These are phyloP conservation scores for Podaxis sp. DNA, from an alignment of 768 basidiomycete genomes.

Conservation along the genomic window DNA sequence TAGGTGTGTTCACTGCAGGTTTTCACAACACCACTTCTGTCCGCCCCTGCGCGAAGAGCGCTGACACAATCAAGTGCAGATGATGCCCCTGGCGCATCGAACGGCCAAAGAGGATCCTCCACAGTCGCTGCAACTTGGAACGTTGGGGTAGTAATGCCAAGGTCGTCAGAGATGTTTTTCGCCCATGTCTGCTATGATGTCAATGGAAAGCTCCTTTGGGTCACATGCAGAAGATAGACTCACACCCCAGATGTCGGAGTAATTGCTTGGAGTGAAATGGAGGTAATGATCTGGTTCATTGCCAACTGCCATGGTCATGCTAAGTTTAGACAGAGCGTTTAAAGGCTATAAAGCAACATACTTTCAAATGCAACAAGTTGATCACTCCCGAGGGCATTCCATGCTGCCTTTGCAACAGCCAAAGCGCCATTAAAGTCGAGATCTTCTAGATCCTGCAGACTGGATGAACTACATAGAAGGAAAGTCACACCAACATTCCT, in stretches of 20 bases:
- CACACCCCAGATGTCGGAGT: constrained; percentile 45
- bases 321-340: not conserved
- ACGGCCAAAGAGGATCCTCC: constrained; percentile 52
- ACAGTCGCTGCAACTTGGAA: constrained; percentile 52
- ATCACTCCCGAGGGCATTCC: constrained; percentile 31
- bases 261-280: constrained; percentile 39
- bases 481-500: constrained; percentile 10
- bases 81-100: constrained; percentile 39
- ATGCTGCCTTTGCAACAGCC: constrained; percentile 40
- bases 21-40: constrained; percentile 38
- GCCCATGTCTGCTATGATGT: constrained; percentile 40
- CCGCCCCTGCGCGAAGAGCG: constrained; percentile 44
- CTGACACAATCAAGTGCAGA: constrained; percentile 48
- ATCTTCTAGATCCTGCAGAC: constrained; percentile 41
- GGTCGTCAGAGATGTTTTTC: constrained; percentile 37
- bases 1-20: constrained; percentile 55
- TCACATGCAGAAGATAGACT: constrained; percentile 5
- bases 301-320: constrained; percentile 34
- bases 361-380: constrained; percentile 47
- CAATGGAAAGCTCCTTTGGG: not conserved
- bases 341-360: constrained; percentile 19
- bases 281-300: constrained; percentile 57
- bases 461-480: not conserved
- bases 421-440: constrained; percentile 41
- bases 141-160: constrained; percentile 30